phyloP scores from a whole-genome alignment of 1,284 basidiomycete genomes.

The Lignosus rhinocerotis region DNA sequence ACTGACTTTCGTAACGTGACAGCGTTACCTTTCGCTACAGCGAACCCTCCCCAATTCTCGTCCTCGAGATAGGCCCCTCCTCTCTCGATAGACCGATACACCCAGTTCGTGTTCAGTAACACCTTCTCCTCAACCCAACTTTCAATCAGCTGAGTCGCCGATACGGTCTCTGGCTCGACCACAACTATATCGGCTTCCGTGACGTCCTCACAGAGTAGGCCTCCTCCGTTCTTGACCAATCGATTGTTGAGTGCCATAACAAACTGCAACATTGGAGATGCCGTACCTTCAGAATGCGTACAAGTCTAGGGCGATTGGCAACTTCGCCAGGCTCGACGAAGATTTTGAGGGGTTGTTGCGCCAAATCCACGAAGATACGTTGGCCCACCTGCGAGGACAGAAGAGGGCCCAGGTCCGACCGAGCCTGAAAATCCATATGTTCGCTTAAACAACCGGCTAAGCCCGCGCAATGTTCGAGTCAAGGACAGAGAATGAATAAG shows the following conservation, averaged over 20 bases:
- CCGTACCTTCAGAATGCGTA: slow-evolving; percentile 50
- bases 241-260: not conserved
- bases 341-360: slow-evolving; percentile 30
- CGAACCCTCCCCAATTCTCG: slow-evolving; percentile 58
- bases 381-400: slow-evolving; percentile 5
- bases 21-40: slow-evolving; percentile 19
- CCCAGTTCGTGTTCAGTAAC: slow-evolving; percentile 39
- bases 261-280: slow-evolving; percentile 16
- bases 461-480: not conserved
- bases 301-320: slow-evolving; percentile 48
- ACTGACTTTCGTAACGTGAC: slow-evolving; percentile 19
- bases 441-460: not conserved
- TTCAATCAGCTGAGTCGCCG: slow-evolving; percentile 53
- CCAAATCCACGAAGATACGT: slow-evolving; percentile 19
- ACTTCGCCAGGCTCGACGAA: slow-evolving; percentile 58
- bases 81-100: slow-evolving; percentile 25
- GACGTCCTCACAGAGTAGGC: slow-evolving; percentile 46
- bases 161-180: slow-evolving; percentile 51
- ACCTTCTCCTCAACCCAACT: slow-evolving; percentile 58
- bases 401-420: not conserved
- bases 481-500: not conserved
- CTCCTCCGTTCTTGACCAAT: slow-evolving; percentile 49
- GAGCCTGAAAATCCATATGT: not conserved
- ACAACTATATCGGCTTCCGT: slow-evolving; percentile 54
- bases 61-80: slow-evolving; percentile 43